Evolutionary conservation across 805 yeast species (phyloP).

Genomic region (Pichia californica): DNA sequence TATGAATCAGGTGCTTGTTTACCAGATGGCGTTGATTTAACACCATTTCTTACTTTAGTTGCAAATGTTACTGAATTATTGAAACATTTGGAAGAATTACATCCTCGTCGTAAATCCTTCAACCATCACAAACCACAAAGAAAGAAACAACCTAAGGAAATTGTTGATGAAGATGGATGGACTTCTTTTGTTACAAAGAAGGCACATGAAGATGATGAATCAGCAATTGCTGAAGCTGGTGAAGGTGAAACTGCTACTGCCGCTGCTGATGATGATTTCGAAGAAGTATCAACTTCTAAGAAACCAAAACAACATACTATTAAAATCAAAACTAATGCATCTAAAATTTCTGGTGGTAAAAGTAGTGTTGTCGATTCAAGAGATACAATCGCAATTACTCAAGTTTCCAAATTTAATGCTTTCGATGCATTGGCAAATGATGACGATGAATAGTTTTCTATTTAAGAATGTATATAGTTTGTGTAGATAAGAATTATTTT

Average conservation of each 20-base stretch:
- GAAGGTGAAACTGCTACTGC: conserved; percentile 31
- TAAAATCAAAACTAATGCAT: conserved; percentile 64
- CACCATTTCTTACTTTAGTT: conserved; percentile 57
- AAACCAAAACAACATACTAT: conserved; percentile 41
- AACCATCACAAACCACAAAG: conserved; percentile 32
- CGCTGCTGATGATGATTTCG: conserved; percentile 33
- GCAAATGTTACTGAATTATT: conserved; percentile 51
- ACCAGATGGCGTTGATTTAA: conserved; percentile 58
- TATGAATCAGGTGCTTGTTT: conserved; percentile 50
- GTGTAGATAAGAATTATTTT: too few species aligned
- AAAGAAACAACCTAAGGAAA: conserved; percentile 42
- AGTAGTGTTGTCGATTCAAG: conserved; percentile 56
- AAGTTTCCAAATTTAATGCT: conserved; percentile 65
- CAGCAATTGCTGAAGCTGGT: conserved; percentile 33
- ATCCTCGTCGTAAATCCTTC: conserved; percentile 49
- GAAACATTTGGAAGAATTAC: conserved; percentile 26
- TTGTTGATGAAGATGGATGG: conserved; percentile 80
- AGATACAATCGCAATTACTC: conserved; percentile 64
- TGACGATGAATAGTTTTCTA: conserved; percentile 35
- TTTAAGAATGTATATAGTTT: neutral
- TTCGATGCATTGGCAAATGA: conserved; percentile 68
- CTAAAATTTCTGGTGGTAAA: conserved; percentile 67
- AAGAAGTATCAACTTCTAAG: conserved; percentile 26
- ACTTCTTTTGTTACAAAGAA: conserved; percentile 47
- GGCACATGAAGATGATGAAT: conserved; percentile 28